Base-by-base conservation (phyloP, 2,329 filamentous ascomycete genomes). In the Lecanosticta acicola region DNA sequence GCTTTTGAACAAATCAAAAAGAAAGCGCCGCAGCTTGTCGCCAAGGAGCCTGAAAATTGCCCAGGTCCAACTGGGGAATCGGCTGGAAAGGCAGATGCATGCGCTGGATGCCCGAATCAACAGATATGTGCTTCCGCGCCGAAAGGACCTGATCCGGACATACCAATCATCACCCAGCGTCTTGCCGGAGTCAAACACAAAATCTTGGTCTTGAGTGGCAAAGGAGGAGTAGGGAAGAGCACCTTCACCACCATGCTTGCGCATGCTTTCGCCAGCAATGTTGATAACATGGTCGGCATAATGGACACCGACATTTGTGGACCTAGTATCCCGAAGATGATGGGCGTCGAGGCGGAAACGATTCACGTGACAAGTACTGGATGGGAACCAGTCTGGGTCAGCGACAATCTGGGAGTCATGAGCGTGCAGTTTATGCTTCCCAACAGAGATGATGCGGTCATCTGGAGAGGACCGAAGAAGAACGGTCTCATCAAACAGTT, bases 291-390 rank as follows among this genome's bases (percentile, higher is more conserved):
- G 1, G 87, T 98, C 20, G 93, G 91, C 16, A 84, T 98, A 58
- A 96, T 97, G 88, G 93, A 98, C 68, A 94, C 93, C 4, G 93
- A 98, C 67, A 95, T 98, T 52, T 96, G 89, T 69, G 93, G 93
- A 0, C 93, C 93, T 0, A 88, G 83, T 54, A 96, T 98, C 60
- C 93, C 93, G 16, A 96, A 96, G 72, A 97, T 98, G 91, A 90
- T 98, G 83, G 93, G 93, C 26, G 91, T 96, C 1, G 90, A 96
- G 68, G 73, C 81, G 19, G 91, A 98, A 70, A 94, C 86, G 1
- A 93, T 98, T 42, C 93, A 98, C 66, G 81, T 95, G 43, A 93
- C 84, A 63, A 84, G 80, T 43, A 80, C 84, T 1, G 93, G 93
- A 2, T 96, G 90, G 93, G 88, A 85, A 62, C 93, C 93, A 0